Conservation (phyloP, 2,329 filamentous ascomycete genomes). For the Chalara sp. region DNA sequence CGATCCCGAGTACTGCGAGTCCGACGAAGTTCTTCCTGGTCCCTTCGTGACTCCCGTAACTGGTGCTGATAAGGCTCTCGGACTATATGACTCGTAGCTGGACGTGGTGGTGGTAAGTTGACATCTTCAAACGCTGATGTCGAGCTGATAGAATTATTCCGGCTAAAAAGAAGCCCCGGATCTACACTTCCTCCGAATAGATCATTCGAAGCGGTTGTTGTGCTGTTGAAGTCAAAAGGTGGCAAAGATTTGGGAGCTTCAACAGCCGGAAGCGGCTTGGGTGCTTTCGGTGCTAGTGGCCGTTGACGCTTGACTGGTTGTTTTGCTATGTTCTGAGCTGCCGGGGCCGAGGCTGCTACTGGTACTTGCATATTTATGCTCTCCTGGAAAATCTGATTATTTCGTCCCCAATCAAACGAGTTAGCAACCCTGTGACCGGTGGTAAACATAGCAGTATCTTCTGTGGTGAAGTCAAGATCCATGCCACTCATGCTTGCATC, state of each 20-base stretch:
- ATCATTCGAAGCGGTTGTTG: constrained; percentile 36
- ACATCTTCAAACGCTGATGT: constrained; percentile 19
- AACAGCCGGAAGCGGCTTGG: constrained; percentile 11
- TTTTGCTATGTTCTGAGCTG: constrained; percentile 9
- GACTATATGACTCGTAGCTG: constrained; percentile 21
- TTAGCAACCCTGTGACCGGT: constrained; percentile 37
- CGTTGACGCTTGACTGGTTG: constrained; percentile 35
- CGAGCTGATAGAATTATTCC: constrained; percentile 20
- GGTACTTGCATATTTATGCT: constrained; percentile 19
- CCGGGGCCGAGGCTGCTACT: background rate
- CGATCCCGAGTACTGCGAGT: constrained; percentile 19
- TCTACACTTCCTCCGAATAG: constrained; percentile 50
- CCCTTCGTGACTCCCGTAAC: constrained; percentile 22
- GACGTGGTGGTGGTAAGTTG: constrained; percentile 18
- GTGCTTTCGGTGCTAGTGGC: constrained; percentile 36
- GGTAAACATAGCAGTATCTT: constrained; percentile 25
- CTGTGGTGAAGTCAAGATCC: constrained; percentile 50
- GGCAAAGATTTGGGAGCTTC: constrained; percentile 36
- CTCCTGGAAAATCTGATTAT: constrained; percentile 49
- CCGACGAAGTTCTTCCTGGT: constrained; percentile 23
- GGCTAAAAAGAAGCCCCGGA: constrained; percentile 51
- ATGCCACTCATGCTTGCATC: constrained; percentile 45
- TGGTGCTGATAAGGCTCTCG: constrained; percentile 27
- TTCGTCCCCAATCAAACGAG: constrained; percentile 51
- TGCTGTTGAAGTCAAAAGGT: constrained; percentile 33